Base-by-base conservation (phyloP, 148 eudicot species). In the Silene conica region DNA sequence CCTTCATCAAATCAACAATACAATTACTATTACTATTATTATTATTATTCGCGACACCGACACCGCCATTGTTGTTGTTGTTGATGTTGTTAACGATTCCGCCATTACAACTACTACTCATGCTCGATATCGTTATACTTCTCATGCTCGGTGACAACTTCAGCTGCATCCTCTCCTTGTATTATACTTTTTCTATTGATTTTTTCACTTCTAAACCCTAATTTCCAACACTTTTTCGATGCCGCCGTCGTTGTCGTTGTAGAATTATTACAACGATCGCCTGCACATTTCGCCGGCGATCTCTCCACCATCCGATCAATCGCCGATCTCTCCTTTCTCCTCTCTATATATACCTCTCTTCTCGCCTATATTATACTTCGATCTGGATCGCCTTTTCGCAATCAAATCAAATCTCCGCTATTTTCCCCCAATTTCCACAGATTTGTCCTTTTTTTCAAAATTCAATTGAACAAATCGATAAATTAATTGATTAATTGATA, bases 71-170 rank as follows among this genome's bases (percentile, higher is more conserved):
- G 22, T 20, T 43, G 26, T 43, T 41, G 20, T 14, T 31, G 45
- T 14, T 63, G 67, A 23, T 63, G 41, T 31, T 31, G 10, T 14
- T 60, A 23, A 5, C 12, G 14, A 4, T 5, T 4, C 66, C 66
- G 31, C n/a, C 41, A 26, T 28, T 68, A 21, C 56, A 45, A 22
- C 56, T 45, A 45, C 71, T 68, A 68, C 71, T 68, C 71, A 68
- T 85, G 79, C 89, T 87, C 76, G 93, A 94, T 81, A 95, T 90
- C 31, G 97, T 95, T 81, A 95, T 84, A 77, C 99, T 95, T 89
- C 91, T 92, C 97, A 92, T 95, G 83, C 97, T 90, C 84, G 96
- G 99, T 79, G 99, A 95, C 77, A 95, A 86, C 79, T 89, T 96
- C 82, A 95, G 96, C 99, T 95, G 99, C 99, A 95, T 95, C 87